Evolutionary conservation across 768 basidiomycete genomes (phyloP).

Genomic region (Phanerochaete sordida): DNA sequence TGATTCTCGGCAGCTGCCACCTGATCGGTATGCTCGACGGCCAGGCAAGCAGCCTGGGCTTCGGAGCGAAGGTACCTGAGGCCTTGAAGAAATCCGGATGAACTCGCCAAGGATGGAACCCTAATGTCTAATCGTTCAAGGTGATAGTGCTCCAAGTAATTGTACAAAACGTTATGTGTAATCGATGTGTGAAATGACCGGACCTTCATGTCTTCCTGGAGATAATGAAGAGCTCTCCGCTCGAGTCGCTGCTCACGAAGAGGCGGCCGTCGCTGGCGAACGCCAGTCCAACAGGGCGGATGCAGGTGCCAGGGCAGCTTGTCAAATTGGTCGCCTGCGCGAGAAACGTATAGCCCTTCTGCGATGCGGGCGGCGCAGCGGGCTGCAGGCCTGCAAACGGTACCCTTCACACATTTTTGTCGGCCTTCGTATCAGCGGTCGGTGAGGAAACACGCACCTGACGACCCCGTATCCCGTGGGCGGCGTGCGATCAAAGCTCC

Average conservation of each 20-base stretch:
- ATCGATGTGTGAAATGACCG: neutral
- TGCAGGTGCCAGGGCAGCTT: slow-evolving; percentile 39
- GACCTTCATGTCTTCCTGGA: neutral
- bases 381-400: slow-evolving; percentile 14
- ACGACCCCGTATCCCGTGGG: slow-evolving; percentile 48
- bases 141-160: neutral
- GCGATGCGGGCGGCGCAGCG: slow-evolving; percentile 24
- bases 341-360: slow-evolving; percentile 25
- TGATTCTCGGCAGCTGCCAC: slow-evolving; percentile 25
- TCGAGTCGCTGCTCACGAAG: slow-evolving; percentile 41
- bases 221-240: slow-evolving; percentile 32
- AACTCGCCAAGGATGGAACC: neutral
- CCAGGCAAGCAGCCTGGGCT: slow-evolving; percentile 1
- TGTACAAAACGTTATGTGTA: neutral
- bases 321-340: slow-evolving; percentile 37
- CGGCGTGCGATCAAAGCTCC: slow-evolving; percentile 37
- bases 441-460: slow-evolving; percentile 21
- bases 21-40: slow-evolving; percentile 27
- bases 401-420: neutral
- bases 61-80: slow-evolving; percentile 2
- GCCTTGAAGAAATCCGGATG: slow-evolving; percentile 1
- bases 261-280: slow-evolving; percentile 33
- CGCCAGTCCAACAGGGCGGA: slow-evolving; percentile 41
- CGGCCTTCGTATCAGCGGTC: neutral
- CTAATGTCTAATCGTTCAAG: neutral